Percentiles rank a stretch among this genome's conserved stretches.
Evolutionary conservation across 768 basidiomycete species (phyloP).

Genomic region (Lactarius deliciosus): DNA sequence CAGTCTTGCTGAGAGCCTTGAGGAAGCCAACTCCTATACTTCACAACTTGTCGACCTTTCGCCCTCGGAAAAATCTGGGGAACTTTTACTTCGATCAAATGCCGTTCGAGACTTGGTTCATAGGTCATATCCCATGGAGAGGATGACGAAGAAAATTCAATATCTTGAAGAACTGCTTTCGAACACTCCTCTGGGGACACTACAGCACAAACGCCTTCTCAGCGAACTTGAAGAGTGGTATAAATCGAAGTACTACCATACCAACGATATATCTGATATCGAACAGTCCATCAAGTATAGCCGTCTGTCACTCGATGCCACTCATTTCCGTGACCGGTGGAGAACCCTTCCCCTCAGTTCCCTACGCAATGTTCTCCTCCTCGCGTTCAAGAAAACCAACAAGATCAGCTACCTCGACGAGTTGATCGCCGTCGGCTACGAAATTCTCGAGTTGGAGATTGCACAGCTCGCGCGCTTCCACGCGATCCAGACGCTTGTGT

Average conservation of each 20-base stretch:
- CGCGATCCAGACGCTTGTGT: not conserved
- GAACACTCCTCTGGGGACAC: not conserved
- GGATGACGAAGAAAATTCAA: not conserved
- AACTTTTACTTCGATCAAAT: accelerated
- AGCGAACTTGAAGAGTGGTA: not conserved
- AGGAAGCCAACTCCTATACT: not conserved
- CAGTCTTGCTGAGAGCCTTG: not conserved
- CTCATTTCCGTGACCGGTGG: not conserved
- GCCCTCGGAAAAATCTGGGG: not conserved
- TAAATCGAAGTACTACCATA: not conserved
- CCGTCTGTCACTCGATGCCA: not conserved
- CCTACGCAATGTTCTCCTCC: not conserved
- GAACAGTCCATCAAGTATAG: constrained; percentile 1
- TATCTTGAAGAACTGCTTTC: not conserved
- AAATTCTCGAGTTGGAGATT: not conserved
- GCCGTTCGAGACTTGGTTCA: not conserved
- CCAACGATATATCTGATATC: not conserved
- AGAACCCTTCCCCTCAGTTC: too few species aligned
- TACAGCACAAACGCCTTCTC: not conserved
- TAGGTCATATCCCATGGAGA: too few species aligned
- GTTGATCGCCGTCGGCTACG: not conserved
- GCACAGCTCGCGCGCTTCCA: accelerated
- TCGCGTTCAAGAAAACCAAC: not conserved
- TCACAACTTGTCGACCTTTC: not conserved
- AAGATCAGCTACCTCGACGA: not conserved